These are phyloP conservation scores for Blastocystis sp. DNA, from an alignment of 352 stramenopile species.

Conservation along the genomic window DNA sequence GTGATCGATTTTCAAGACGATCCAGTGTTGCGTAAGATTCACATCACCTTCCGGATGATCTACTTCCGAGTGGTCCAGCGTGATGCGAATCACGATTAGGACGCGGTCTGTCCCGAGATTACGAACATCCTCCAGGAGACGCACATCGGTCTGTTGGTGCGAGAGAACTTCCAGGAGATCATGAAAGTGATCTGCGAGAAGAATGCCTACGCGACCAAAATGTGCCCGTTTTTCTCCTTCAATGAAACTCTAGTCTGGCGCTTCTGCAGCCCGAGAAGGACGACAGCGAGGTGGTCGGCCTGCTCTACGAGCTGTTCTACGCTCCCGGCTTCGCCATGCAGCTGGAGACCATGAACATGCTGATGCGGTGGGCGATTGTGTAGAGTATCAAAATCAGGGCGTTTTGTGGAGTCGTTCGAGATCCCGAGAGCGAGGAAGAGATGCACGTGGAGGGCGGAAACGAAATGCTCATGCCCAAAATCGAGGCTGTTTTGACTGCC, in stretches of 20 bases:
- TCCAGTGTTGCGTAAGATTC: neutral
- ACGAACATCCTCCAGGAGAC: conserved; percentile 28
- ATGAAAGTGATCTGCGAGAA: conserved; percentile 3
- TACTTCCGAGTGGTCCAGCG: conserved; percentile 30
- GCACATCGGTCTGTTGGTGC: neutral
- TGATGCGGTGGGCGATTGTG: neutral
- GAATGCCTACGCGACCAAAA: neutral
- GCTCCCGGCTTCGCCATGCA: neutral
- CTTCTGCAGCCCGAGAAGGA: conserved; percentile 21
- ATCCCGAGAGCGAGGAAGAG: neutral
- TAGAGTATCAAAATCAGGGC: neutral
- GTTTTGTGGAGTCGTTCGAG: neutral
- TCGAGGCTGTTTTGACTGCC: neutral
- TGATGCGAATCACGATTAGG: neutral
- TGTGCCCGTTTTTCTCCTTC: neutral
- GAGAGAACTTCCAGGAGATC: conserved; percentile 43
- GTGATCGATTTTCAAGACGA: neutral
- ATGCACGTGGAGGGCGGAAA: neutral
- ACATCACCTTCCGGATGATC: conserved; percentile 47
- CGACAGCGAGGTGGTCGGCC: conserved; percentile 7
- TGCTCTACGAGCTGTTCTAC: conserved; percentile 57
- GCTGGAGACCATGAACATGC: neutral
- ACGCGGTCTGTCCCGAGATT: conserved; percentile 42
- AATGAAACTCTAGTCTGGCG: neutral
- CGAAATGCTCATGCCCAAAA: conserved; percentile 2